Conservation (phyloP, 2,329 filamentous ascomycete genomes). For the Phyllosticta paracitricarpa region DNA sequence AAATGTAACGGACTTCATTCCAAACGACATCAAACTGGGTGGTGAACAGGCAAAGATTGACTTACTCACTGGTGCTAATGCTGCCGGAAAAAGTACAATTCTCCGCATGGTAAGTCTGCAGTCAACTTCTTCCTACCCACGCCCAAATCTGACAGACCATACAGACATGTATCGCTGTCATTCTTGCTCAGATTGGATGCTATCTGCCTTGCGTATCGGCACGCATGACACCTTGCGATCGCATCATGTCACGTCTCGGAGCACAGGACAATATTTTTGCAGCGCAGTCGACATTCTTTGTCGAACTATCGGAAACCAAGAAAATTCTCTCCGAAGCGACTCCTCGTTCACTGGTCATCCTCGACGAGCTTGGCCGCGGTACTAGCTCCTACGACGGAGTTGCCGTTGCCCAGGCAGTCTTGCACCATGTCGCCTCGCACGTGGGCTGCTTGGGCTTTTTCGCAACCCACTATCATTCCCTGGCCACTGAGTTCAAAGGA, state of each 20-base stretch:
- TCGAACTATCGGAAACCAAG: constrained; percentile 93
- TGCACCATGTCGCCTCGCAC: constrained; percentile 92
- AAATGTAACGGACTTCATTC: constrained; percentile 87
- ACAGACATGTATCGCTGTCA: constrained; percentile 88
- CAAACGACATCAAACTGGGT: constrained; percentile 83
- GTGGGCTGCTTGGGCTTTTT: constrained; percentile 95
- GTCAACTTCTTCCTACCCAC: constrained; percentile 16
- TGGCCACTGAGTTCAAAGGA: constrained; percentile 79
- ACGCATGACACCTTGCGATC: constrained; percentile 78
- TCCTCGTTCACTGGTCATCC: constrained; percentile 84
- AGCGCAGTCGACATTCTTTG: constrained; percentile 95
- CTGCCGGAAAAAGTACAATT: constrained; percentile 93
- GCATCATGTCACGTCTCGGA: constrained; percentile 96
- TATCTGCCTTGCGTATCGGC: constrained; percentile 79
- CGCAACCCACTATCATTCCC: constrained; percentile 91
- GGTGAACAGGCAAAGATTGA: constrained; percentile 75
- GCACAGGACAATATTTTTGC: constrained; percentile 99
- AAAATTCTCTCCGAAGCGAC: constrained; percentile 95
- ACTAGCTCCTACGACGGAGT: constrained; percentile 95
- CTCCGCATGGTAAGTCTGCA: constrained; percentile 69
- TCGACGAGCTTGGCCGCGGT: constrained; percentile 90
- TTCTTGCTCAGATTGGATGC: constrained; percentile 94
- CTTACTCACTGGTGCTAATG: constrained; percentile 89
- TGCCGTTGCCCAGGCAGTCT: constrained; percentile 87
- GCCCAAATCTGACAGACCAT: constrained; percentile 24